Base-by-base conservation (phyloP, 345 rosid species). In the Salix arbutifolia region DNA sequence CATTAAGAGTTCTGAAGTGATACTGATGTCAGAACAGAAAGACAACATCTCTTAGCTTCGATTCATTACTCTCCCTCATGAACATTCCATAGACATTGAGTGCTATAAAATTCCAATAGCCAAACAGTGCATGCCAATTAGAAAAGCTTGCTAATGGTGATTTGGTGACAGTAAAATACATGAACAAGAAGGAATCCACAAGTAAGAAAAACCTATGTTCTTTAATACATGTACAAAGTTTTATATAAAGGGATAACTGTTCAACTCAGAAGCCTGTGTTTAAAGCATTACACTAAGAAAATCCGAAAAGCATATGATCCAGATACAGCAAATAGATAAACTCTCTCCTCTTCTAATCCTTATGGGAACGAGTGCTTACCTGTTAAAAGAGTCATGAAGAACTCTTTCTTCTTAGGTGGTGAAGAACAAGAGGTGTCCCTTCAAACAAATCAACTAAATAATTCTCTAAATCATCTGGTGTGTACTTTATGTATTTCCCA, bases 401-500 rank as follows among this genome's bases (percentile, higher is more conserved):
- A 88, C 80, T 86, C 85, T 90, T 89, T 86, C 93, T 91, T 86
- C 92, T 91, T 65, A 80, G 80, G 72, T 93, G 93, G 81, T 93
- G 97, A 83, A 95, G 85, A 84, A 92, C 91, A 86, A 80, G 84
- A 53, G 96, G 91, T 1, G 78, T 78, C 77, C 99, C 99, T 90
- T 96, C 99, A 72, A 96, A 96, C 75, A 96, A 83, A 83, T 93
- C 93, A 70, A 83, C 82, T 71, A 93, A 79, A 83, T 87, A 90
- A 82, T 85, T 83, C 89, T 96, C 99, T 71, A 96, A 83, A 76
- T 96, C 99, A 23, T 96, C 99, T 25, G 98, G 92, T 30, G 94
- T 83, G 85, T 92, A 96, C 88, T 96, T 96, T 38, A 93, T 92
- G 83, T 96, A 96, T 79, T 93, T 96, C 56, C 96, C 98, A 37